Evolutionary conservation across 2,329 filamentous ascomycete species (phyloP).

Genomic region (Lachnellula arida): DNA sequence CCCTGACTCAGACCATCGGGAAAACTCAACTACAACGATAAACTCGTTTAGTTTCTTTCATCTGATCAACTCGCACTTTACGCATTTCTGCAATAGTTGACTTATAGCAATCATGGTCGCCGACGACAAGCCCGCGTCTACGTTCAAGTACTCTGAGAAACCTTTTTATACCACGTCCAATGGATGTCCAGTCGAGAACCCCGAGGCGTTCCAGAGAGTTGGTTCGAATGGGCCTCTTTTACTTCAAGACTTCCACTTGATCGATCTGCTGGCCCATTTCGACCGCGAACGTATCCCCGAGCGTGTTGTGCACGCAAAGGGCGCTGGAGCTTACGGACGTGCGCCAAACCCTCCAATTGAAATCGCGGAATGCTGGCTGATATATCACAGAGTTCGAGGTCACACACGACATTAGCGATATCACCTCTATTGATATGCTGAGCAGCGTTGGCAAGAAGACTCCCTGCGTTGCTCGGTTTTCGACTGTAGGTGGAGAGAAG

Average conservation of each 20-base stretch:
- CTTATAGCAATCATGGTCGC: slow-evolving; percentile 36
- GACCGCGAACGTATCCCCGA: slow-evolving; percentile 48
- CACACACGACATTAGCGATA: slow-evolving; percentile 29
- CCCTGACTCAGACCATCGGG: background rate
- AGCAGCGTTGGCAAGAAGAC: slow-evolving; percentile 64
- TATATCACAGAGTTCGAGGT: slow-evolving; percentile 24
- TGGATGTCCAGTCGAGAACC: slow-evolving; percentile 52
- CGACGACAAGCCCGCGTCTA: slow-evolving; percentile 41
- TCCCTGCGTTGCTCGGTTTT: slow-evolving; percentile 61
- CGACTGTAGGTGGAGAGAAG: slow-evolving; percentile 66
- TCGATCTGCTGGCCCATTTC: slow-evolving; percentile 55
- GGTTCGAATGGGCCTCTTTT: slow-evolving; percentile 54
- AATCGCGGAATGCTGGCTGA: slow-evolving; percentile 8
- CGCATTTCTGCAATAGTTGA: background rate
- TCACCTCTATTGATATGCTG: slow-evolving; percentile 31
- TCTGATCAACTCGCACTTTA: background rate
- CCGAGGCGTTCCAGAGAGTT: slow-evolving; percentile 47
- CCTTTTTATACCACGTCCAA: slow-evolving; percentile 57
- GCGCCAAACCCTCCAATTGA: background rate
- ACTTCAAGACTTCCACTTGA: slow-evolving; percentile 61
- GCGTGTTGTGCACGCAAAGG: slow-evolving; percentile 60
- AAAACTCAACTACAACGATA: no score
- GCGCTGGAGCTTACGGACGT: slow-evolving; percentile 36
- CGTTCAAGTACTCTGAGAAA: slow-evolving; percentile 52
- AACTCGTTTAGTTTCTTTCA: no score